Evolutionary conservation across 2,329 filamentous ascomycete genomes (phyloP).

Genomic region (Plectosphaerella plurivora): DNA sequence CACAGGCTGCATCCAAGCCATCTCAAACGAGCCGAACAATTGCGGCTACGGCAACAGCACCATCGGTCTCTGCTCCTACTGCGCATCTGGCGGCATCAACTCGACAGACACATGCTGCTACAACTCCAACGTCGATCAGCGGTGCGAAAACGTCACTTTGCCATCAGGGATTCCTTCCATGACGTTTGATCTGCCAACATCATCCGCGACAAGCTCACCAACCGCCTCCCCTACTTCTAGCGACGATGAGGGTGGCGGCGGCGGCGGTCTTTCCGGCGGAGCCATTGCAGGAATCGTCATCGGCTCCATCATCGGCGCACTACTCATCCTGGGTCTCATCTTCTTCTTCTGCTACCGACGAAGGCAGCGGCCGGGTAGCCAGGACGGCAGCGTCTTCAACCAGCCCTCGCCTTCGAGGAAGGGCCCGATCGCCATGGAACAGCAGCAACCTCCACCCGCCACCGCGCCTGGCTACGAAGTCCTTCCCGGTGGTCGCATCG

Average conservation of each 20-base stretch:
- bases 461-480: conserved; percentile 61
- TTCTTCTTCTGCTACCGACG: conserved; percentile 45
- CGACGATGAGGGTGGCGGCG: conserved; percentile 21
- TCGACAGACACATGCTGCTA: conserved; percentile 95
- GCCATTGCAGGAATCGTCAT: conserved; percentile 88
- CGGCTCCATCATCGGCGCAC: conserved; percentile 60
- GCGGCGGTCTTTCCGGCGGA: conserved; percentile 64
- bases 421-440: conserved; percentile 37
- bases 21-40: conserved; percentile 76
- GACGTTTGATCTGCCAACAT: conserved; percentile 45
- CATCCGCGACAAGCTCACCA: conserved; percentile 35
- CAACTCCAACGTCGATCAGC: conserved; percentile 67
- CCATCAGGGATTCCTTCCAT: conserved; percentile 71
- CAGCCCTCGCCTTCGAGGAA: conserved; percentile 73
- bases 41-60: conserved; percentile 76
- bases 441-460: conserved; percentile 18
- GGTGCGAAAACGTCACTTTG: conserved; percentile 72
- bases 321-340: conserved; percentile 35
- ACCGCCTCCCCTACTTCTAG: conserved; percentile 18
- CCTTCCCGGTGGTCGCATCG: conserved; percentile 82
- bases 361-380: conserved; percentile 53
- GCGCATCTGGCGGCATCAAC: conserved; percentile 76
- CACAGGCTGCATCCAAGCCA: conserved; percentile 70
- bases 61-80: conserved; percentile 82
- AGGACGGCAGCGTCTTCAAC: conserved; percentile 76